Evolutionary conservation across 1,139 yeast genomes (phyloP), one percentile per base, ranked within the genome.

Genomic region (Diutina pseudorugosa): DNA sequence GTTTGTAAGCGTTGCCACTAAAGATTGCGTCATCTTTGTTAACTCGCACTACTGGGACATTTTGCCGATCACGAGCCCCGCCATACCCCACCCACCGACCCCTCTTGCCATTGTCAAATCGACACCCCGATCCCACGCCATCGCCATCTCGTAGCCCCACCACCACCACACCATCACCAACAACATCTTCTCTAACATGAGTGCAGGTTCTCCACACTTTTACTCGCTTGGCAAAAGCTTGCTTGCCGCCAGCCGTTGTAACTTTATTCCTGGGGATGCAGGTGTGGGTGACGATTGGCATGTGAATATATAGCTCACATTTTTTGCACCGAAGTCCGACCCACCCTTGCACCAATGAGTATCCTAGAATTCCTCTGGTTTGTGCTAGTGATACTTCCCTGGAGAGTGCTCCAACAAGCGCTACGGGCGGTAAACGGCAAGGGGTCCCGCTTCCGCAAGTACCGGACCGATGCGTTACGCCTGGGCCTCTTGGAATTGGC

Each of bases 361-460:
- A 19, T 40, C 6, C 30, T 43, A 12, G 25, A 8, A 9, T 45
- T 45, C 23, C 20, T 45, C 18, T 45, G 49, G 49, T 9, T 33
- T 9, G 27, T 45, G 36, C 21, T 45, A 14, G 36, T 45, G 21
- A 12, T 45, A 16, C 23, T 45, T 5, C 49, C 49, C 12, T 11
- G 27, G 14, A n/a, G 40, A 11, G 49, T 45, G 1, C 18, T 45
- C 14, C 19, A 12, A 5, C 36, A 14, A 19, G 41, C 40, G 16
- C 18, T n/a, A 7, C 23, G 5, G 14, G 49, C 49, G 7, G 16
- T 16, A 6, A 27, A 11, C 21, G 21, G 20, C 8, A n/a, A 16
- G 5, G 49, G 49, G 4, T 27, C 40, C n/a, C 49, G 49, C 19
- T 45, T 27, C 27, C 36, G 49, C n/a, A 45, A 45, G n/a, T 45